Evolutionary conservation across 805 yeast species (phyloP).

Genomic region (Wickerhamomyces sydowiorum): DNA sequence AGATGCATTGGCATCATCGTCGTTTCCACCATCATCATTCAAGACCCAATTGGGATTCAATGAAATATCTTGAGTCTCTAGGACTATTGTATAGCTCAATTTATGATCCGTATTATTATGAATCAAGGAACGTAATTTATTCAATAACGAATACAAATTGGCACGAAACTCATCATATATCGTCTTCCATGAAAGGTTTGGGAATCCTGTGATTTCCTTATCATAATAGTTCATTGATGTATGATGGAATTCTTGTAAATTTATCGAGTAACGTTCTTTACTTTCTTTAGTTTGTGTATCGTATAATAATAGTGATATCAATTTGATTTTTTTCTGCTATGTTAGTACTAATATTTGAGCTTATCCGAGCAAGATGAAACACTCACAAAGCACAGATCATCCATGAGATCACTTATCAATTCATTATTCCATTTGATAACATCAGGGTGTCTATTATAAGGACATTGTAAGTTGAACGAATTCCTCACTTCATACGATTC

Average conservation of each 20-base stretch:
- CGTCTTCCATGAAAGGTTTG: constrained; percentile 5
- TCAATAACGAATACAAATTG: constrained; percentile 11
- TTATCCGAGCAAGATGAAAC: neutral
- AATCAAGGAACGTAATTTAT: constrained; percentile 4
- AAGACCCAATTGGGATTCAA: constrained; percentile 11
- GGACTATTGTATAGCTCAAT: constrained; percentile 7
- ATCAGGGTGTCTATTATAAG: constrained; percentile 41
- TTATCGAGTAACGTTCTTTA: constrained; percentile 34
- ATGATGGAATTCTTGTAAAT: constrained; percentile 25
- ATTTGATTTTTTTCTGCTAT: constrained; percentile 24
- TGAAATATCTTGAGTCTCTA: constrained; percentile 9
- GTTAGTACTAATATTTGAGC: neutral
- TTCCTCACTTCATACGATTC: constrained; percentile 29
- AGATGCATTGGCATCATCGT: constrained; percentile 1
- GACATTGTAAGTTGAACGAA: constrained; percentile 37
- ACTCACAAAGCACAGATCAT: constrained; percentile 1
- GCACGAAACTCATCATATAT: constrained; percentile 16
- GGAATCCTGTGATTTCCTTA: constrained; percentile 5
- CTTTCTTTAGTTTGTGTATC: constrained; percentile 24
- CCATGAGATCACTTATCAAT: constrained; percentile 10
- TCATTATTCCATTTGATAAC: constrained; percentile 20
- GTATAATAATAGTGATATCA: constrained; percentile 33
- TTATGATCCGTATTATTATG: neutral
- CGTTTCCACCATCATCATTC: constrained; percentile 12
- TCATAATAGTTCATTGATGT: constrained; percentile 12